These are phyloP conservation scores for Diaporthe capsici DNA, from an alignment of 2,329 filamentous ascomycete species.

Conservation along the genomic window DNA sequence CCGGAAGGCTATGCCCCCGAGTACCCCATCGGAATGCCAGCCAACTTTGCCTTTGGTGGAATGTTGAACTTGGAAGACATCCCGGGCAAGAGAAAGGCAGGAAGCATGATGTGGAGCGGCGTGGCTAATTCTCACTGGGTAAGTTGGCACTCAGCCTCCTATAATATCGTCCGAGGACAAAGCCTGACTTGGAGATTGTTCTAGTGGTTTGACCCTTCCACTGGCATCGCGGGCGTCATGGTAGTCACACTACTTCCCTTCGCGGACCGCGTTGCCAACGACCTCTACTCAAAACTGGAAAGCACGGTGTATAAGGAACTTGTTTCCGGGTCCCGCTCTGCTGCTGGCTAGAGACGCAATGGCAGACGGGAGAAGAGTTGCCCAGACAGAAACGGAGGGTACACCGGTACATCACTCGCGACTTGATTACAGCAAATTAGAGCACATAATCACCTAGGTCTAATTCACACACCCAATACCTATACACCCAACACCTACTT, in stretches of 20 bases:
- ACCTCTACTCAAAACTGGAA: conserved; percentile 31
- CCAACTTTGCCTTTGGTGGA: conserved; percentile 35
- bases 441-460: no score
- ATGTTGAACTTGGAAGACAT: conserved; percentile 38
- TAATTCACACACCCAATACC: no score
- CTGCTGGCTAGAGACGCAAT: background rate
- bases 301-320: conserved; percentile 13
- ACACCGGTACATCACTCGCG: no score
- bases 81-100: conserved; percentile 33
- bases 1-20: conserved; percentile 14
- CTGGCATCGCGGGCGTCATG: conserved; percentile 28
- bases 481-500: no score
- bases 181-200: no score
- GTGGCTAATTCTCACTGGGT: conserved; percentile 35
- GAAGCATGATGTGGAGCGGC: conserved; percentile 39
- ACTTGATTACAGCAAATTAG: no score
- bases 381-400: no score
- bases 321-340: background rate
- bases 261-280: conserved; percentile 14
- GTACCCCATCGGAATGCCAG: conserved; percentile 1
- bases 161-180: background rate
- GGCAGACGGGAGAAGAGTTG: no score
- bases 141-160: background rate
- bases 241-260: conserved; percentile 22
- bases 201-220: conserved; percentile 34